Conservation (phyloP, 768 basidiomycete genomes). For the Phlebiopsis gigantea region DNA sequence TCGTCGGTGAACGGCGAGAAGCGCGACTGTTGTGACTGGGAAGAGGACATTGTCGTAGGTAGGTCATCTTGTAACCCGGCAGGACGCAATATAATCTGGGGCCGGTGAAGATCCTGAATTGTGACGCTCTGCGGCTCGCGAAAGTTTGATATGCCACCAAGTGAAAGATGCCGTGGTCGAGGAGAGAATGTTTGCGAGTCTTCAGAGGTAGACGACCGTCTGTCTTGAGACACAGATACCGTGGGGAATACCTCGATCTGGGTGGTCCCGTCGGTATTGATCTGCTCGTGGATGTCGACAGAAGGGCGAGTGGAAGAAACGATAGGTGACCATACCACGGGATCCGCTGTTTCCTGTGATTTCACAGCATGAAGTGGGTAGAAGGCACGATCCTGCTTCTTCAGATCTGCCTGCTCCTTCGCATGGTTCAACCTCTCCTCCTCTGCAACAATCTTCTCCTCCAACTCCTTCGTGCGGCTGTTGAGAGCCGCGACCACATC, state of each 20-base stretch:
- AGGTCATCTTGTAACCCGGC: slow-evolving; percentile 38
- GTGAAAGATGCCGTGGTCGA: slow-evolving; percentile 20
- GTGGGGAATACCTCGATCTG: slow-evolving; percentile 19
- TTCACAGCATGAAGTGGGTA: slow-evolving; percentile 26
- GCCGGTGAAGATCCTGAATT: slow-evolving; percentile 8
- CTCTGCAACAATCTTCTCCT: slow-evolving; percentile 62
- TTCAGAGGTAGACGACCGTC: slow-evolving; percentile 14
- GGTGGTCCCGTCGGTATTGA: slow-evolving; percentile 13
- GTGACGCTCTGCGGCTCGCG: slow-evolving; percentile 14
- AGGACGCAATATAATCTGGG: slow-evolving; percentile 24
- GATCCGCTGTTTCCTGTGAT: slow-evolving; percentile 16
- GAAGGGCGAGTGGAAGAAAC: slow-evolving; percentile 10
- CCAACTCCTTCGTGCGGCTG: slow-evolving; percentile 65
- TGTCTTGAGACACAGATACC: slow-evolving; percentile 4
- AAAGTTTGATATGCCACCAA: slow-evolving; percentile 22
- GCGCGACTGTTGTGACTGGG: slow-evolving; percentile 21
- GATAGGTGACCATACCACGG: slow-evolving; percentile 14
- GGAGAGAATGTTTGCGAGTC: slow-evolving; percentile 18
- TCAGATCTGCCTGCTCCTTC: slow-evolving; percentile 52
- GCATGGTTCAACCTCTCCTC: slow-evolving; percentile 53
- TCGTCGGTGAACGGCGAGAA: slow-evolving; percentile 58
- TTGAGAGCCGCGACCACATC: slow-evolving; percentile 60
- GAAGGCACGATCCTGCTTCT: slow-evolving; percentile 38
- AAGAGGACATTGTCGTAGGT: slow-evolving; percentile 24
- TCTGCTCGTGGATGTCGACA: slow-evolving; percentile 14